Conservation (phyloP, 306 rosid species). For the Fragaria nilgerrensis region DNA sequence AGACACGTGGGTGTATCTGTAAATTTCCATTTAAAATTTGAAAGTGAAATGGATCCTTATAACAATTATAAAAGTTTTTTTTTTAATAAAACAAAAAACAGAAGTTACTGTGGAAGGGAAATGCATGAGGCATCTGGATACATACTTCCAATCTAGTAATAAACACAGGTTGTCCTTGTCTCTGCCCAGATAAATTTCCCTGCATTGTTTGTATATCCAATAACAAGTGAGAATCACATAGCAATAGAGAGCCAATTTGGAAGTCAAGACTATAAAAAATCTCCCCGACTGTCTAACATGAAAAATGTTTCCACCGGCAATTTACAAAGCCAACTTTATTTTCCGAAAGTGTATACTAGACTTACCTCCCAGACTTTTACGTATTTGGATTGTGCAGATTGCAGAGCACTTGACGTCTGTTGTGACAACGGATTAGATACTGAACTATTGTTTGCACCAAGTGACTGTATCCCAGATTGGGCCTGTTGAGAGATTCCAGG, state of each 20-base stretch:
- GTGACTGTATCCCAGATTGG: conserved; percentile 68
- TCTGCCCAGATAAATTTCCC: conserved; percentile 96
- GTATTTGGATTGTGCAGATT: conserved; percentile 77
- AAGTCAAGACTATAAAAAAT: conserved; percentile 8
- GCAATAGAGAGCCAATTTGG: conserved; percentile 17
- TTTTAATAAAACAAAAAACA: not conserved
- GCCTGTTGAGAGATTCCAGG: conserved; percentile 92
- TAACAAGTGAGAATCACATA: conserved; percentile 26
- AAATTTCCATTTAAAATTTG: not conserved
- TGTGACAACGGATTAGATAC: conserved; percentile 69
- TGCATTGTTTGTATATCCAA: conserved; percentile 43
- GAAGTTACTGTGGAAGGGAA: not conserved
- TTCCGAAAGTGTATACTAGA: conserved; percentile 3
- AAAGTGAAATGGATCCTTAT: not conserved
- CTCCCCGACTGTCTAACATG: not conserved
- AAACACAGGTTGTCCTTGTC: conserved; percentile 94
- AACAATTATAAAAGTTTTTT: not conserved
- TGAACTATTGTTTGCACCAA: conserved; percentile 55
- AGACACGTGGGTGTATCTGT: not conserved
- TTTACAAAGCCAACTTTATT: conserved; percentile 14
- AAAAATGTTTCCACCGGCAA: not conserved
- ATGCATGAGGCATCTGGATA: conserved; percentile 23
- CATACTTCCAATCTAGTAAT: conserved; percentile 92
- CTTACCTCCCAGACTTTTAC: conserved; percentile 98
- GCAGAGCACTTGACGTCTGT: conserved; percentile 66